A percentile compares a stretch with the other conserved stretches of the same genome.
These are phyloP conservation scores for Myochromella boudieri DNA, from an alignment of 768 basidiomycete genomes.

Conservation along the genomic window DNA sequence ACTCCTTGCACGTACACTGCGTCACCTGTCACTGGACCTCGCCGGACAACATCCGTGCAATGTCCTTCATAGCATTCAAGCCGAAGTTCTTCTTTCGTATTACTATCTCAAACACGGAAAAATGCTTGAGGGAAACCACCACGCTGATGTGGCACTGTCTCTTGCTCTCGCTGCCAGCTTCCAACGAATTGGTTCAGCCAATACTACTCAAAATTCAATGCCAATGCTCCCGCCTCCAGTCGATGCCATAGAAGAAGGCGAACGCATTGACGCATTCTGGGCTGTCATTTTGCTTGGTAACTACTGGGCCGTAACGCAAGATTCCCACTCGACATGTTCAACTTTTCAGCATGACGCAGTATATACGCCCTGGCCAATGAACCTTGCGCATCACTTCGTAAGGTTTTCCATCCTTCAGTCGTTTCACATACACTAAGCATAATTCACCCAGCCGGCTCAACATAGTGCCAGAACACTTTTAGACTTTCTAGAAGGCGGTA, in stretches of 20 bases:
- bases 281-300: conserved; percentile 16
- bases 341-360: conserved; percentile 1
- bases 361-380: conserved; percentile 13
- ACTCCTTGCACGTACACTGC: not conserved
- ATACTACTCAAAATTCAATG: too few relatives aligned
- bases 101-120: too few relatives aligned
- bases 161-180: conserved; percentile 13
- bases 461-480: too few relatives aligned
- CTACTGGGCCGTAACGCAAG: conserved; percentile 10
- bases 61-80: conserved; percentile 32
- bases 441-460: not conserved
- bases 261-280: conserved; percentile 21
- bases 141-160: conserved; percentile 14
- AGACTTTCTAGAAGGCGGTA: too few relatives aligned
- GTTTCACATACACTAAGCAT: not conserved
- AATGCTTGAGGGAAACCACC: too few relatives aligned
- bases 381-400: not conserved
- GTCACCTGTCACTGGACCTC: conserved; percentile 4
- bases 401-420: too few relatives aligned
- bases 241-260: too few relatives aligned
- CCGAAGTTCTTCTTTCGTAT: conserved; percentile 41
- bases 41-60: not conserved
- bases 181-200: conserved; percentile 9
- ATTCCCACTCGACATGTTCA: conserved; percentile 3
- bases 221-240: conserved; percentile 8